Evolutionary conservation across 2,329 filamentous ascomycete genomes (phyloP), one percentile per base, ranked within the genome.

Genomic region (Colletotrichum cereale): DNA sequence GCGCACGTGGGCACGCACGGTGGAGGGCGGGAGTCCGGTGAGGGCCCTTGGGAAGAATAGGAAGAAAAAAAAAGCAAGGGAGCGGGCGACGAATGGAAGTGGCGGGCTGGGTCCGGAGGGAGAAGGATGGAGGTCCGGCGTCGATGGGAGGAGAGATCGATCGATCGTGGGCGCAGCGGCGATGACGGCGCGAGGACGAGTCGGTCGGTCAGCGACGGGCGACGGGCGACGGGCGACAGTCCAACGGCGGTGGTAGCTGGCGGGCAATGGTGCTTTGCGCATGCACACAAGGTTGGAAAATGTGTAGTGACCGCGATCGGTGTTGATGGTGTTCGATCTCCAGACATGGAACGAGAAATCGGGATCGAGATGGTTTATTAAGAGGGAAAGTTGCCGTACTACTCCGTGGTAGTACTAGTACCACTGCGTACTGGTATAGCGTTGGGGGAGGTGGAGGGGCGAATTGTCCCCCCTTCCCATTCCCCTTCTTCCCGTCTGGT

Each of bases 291-390:
- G 40, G 29, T 36, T 31, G 26, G 34, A 16, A 40, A 31, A 11
- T 44, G 40, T 42, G 36, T 12, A 60, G 34, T 18, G 60, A 24
- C 66, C 52, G 34, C 26, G 40, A 60, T 60, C 57, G 58, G 40
- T 44, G 56, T n/a, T 53, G 29, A 18, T 56, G 36, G 24, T 31
- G 38, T 24, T 67, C 68, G 68, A 71, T 71, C 48, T 36, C 53
- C 42, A 29, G 57, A 40, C 42, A 62, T n/a, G 68, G 44, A 58
- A 52, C 40, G 40, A 44, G 68, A 18, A 55, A 71, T 68, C 58
- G 65, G 52, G 68, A 71, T 71, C 68, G 68, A 67, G 65, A 47
- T 29, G 24, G 48, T 21, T 31, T 52, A 36, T 48, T 40, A 47
- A 64, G 44, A 57, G 65, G 31, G 47, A 62, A 62, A 62, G 34